These are phyloP conservation scores for Ilex asprella DNA, from an alignment of 257 asterid species.

Conservation along the genomic window DNA sequence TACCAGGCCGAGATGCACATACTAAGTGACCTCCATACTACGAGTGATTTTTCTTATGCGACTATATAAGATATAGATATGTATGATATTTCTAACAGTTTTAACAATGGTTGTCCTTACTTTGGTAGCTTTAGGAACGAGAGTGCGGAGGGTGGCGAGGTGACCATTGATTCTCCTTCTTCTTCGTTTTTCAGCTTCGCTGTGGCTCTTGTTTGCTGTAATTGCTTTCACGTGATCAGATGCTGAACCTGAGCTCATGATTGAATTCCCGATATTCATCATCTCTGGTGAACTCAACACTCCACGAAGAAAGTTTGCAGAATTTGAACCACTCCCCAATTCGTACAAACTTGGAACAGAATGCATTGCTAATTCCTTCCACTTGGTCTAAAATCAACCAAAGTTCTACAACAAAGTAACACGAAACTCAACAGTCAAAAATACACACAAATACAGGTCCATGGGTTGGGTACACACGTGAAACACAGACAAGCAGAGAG, in stretches of 20 bases:
- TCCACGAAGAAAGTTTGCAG: slow-evolving; percentile 34
- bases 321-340: slow-evolving; percentile 40
- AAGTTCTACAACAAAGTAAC: not conserved
- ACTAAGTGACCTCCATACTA: too few relatives aligned
- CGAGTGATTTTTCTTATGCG: too few relatives aligned
- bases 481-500: not conserved
- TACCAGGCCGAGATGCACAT: too few relatives aligned
- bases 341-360: slow-evolving; percentile 45
- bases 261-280: slow-evolving; percentile 22
- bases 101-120: slow-evolving; percentile 18
- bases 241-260: slow-evolving; percentile 42
- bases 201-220: slow-evolving; percentile 77
- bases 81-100: too few relatives aligned
- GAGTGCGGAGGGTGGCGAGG: slow-evolving; percentile 80
- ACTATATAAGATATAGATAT: too few relatives aligned
- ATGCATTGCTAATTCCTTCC: slow-evolving; percentile 25
- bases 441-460: slow-evolving; percentile 1
- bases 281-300: slow-evolving; percentile 16
- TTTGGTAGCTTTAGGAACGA: slow-evolving; percentile 74
- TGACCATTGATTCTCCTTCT: slow-evolving; percentile 82
- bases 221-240: slow-evolving; percentile 60
- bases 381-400: not conserved
- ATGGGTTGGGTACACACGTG: not conserved
- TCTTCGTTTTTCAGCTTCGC: slow-evolving; percentile 86
- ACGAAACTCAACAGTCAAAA: not conserved